Evolutionary conservation across 345 rosid genomes (phyloP), one percentile per base, ranked within the genome.

Genomic region (Barbarea vulgaris): DNA sequence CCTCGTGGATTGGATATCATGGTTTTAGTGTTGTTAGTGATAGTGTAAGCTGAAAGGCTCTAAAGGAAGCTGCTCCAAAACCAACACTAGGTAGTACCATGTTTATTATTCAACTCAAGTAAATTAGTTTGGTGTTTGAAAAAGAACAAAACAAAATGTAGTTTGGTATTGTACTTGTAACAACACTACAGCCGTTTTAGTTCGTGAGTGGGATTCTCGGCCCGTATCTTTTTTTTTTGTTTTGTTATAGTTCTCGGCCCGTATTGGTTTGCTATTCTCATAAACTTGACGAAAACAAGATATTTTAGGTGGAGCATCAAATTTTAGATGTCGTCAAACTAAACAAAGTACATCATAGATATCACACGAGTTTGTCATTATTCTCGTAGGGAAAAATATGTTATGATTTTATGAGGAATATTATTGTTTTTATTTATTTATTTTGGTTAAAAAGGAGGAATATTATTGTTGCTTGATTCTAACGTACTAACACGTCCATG

Each of bases 401-500:
- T n/a, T n/a, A 5, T 11, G 48, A 22, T 22, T 5, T 17, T 17
- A 53, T 17, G 34, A 27, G 4, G 28, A 62, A 18, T 25, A 19
- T 36, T 24, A 58, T 52, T 25, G 58, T n/a, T n/a, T n/a, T n/a
- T n/a, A n/a, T n/a, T n/a, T n/a, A n/a, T n/a, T n/a, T n/a, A n/a
- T n/a, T n/a, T n/a, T n/a, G n/a, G n/a, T n/a, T n/a, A n/a, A n/a
- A n/a, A n/a, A n/a, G 25, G 58, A 31, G 3, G 33, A 64, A 25
- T 33, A 27, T 33, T n/a, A 63, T 58, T 22, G 19, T 68, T 34
- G 41, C 9, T 28, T 18, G 64, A 67, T 25, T n/a, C 52, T 74
- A 28, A 59, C 79, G 73, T 67, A 50, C 44, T 6, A 34, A 50
- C 73, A 67, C 68, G 72, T 74, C 73, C 68, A 50, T 59, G 68